A percentile compares a stretch with the other conserved stretches of the same genome.
Conservation (phyloP, 495 filamentous ascomycete genomes). For the Talaromyces ruber region DNA sequence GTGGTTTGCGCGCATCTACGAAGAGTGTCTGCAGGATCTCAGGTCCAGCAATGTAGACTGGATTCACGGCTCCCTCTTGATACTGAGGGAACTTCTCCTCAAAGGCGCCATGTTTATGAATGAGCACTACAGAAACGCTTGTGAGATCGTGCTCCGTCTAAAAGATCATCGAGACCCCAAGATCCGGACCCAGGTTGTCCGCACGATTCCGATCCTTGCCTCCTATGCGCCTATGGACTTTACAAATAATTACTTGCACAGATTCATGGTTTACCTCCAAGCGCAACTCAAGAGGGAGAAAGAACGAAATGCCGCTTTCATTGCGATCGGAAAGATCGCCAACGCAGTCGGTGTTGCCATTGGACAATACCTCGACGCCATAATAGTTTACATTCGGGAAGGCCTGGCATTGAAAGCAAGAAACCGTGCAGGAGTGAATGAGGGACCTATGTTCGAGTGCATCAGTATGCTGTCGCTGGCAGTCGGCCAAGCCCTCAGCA, state of each 20-base stretch:
- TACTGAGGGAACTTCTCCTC: constrained; percentile 80
- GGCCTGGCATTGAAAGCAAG: constrained; percentile 75
- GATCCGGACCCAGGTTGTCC: constrained; percentile 79
- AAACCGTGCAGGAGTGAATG: constrained; percentile 60
- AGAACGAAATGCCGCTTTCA: constrained; percentile 84
- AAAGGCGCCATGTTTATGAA: constrained; percentile 99
- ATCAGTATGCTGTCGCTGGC: constrained; percentile 93
- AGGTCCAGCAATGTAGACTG: constrained; percentile 70
- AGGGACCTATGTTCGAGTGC: constrained; percentile 93
- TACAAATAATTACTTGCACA: constrained; percentile 70
- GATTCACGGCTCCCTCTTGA: constrained; percentile 85
- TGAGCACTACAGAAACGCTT: constrained; percentile 74
- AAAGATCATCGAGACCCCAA: constrained; percentile 85
- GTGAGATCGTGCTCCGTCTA: constrained; percentile 81
- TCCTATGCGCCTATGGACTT: constrained; percentile 87
- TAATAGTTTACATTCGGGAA: constrained; percentile 85
- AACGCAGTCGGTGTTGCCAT: constrained; percentile 89
- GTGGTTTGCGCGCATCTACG: constrained; percentile 81
- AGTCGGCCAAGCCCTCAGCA: constrained; percentile 92
- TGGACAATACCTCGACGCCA: constrained; percentile 88
- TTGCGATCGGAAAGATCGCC: constrained; percentile 93
- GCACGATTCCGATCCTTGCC: constrained; percentile 86
- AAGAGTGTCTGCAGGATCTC: constrained; percentile 71
- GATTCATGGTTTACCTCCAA: constrained; percentile 95
- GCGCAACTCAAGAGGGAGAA: constrained; percentile 92